These are phyloP conservation scores for Lactuca sativa DNA, from an alignment of 129 eudicot species.

Conservation along the genomic window DNA sequence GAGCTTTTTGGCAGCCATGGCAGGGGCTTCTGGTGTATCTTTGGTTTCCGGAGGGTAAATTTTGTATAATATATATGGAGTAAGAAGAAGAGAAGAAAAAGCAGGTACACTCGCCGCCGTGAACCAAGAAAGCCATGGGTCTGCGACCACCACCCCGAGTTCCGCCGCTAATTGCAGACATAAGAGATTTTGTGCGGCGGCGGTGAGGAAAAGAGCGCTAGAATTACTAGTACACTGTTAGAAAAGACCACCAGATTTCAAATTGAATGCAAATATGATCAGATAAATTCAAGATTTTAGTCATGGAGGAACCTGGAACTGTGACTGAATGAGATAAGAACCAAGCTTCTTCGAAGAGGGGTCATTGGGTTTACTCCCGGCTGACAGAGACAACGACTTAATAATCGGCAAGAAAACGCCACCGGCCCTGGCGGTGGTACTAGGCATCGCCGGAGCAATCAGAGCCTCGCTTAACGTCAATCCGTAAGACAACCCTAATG, in stretches of 20 bases:
- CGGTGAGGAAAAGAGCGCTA: constrained; percentile 94
- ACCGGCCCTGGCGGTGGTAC: constrained; percentile 93
- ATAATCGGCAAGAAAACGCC: constrained; percentile 92
- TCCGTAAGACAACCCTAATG: constrained; percentile 88
- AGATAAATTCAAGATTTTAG: not conserved
- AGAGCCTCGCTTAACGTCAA: constrained; percentile 81
- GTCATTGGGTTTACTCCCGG: constrained; percentile 76
- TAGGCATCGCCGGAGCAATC: constrained; percentile 97
- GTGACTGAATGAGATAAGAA: constrained; percentile 72
- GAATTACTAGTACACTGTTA: constrained; percentile 75
- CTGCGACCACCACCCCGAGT: constrained; percentile 66
- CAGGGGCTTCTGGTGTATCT: constrained; percentile 80
- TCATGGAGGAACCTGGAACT: constrained; percentile 59
- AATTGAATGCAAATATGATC: not conserved
- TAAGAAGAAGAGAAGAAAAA: constrained; percentile 41
- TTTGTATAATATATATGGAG: constrained; percentile 71
- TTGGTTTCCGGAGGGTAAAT: constrained; percentile 79
- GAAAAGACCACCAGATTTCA: not conserved
- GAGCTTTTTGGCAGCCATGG: constrained; percentile 66
- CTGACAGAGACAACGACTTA: constrained; percentile 69
- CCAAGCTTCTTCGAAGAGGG: constrained; percentile 74
- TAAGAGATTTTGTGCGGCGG: constrained; percentile 90
- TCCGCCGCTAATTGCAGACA: constrained; percentile 79
- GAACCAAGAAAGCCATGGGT: constrained; percentile 81
- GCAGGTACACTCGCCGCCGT: constrained; percentile 79